Conservation (phyloP, 768 basidiomycete species). For the Russula virescens region DNA sequence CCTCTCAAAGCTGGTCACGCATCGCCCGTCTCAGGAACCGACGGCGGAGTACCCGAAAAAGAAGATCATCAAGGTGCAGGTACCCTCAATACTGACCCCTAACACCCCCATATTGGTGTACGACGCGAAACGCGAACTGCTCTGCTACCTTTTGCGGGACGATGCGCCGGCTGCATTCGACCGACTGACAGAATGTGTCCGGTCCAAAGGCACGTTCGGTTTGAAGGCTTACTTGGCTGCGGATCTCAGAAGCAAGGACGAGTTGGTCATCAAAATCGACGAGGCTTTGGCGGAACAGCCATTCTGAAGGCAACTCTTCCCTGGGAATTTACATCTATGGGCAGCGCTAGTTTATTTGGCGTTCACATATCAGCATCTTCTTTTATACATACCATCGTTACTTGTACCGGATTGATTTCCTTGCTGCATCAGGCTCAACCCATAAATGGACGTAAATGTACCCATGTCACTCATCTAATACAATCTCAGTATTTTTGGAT, state of each 20-base stretch:
- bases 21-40: conserved; percentile 17
- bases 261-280: conserved; percentile 45
- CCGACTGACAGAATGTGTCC: conserved; percentile 36
- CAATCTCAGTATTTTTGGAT: too few relatives aligned
- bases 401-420: too few relatives aligned
- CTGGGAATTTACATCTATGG: too few relatives aligned
- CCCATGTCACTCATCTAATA: too few relatives aligned
- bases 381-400: too few relatives aligned
- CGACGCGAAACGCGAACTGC: conserved; percentile 48
- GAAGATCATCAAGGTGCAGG: conserved; percentile 51
- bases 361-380: too few relatives aligned
- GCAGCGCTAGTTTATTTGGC: too few relatives aligned
- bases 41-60: conserved; percentile 31
- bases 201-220: conserved; percentile 38
- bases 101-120: conserved; percentile 37
- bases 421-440: too few relatives aligned
- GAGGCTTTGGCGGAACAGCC: conserved; percentile 54
- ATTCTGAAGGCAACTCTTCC: conserved; percentile 32
- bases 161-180: conserved; percentile 39
- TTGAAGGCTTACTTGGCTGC: conserved; percentile 52
- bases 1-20: too few relatives aligned
- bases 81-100: conserved; percentile 28
- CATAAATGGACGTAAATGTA: too few relatives aligned
- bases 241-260: conserved; percentile 42
- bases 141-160: conserved; percentile 36